Conservation (phyloP, 169 alveolate species). For the Plasmodium knowlesi region DNA sequence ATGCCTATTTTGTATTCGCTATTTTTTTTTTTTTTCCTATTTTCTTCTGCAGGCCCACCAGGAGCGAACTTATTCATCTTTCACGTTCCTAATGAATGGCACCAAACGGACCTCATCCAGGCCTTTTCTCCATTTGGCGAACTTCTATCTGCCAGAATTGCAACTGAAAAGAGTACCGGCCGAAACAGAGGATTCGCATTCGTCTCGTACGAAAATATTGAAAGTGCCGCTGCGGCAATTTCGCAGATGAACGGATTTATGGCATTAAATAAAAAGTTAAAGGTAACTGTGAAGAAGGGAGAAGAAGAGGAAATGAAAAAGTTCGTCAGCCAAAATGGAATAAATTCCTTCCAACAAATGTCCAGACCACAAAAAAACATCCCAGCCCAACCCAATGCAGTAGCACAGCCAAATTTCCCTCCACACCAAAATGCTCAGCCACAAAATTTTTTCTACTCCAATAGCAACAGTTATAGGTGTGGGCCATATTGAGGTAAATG, state of each 20-base stretch:
- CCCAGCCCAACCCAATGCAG: slow-evolving; percentile 74
- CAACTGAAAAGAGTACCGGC: slow-evolving; percentile 91
- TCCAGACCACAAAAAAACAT: slow-evolving; percentile 66
- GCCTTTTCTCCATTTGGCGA: slow-evolving; percentile 91
- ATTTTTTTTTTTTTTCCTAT: background rate
- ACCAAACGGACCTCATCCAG: slow-evolving; percentile 86
- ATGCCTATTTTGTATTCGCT: background rate
- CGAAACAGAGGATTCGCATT: slow-evolving; percentile 93
- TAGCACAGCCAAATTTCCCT: slow-evolving; percentile 67
- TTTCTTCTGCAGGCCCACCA: slow-evolving; percentile 87
- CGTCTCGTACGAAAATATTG: slow-evolving; percentile 90
- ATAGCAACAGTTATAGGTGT: slow-evolving; percentile 68
- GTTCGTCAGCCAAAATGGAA: slow-evolving; percentile 69
- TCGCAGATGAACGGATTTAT: slow-evolving; percentile 91
- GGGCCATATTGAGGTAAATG: slow-evolving; percentile 38
- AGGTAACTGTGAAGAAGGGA: slow-evolving; percentile 91
- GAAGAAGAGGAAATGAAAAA: slow-evolving; percentile 86
- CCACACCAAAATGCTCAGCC: slow-evolving; percentile 77
- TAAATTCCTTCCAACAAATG: slow-evolving; percentile 54
- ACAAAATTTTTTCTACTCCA: slow-evolving; percentile 72
- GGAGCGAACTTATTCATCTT: slow-evolving; percentile 95
- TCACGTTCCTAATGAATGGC: slow-evolving; percentile 95
- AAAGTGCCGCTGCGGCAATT: slow-evolving; percentile 92
- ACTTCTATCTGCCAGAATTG: slow-evolving; percentile 91
- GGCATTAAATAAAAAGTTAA: slow-evolving; percentile 88